These are phyloP conservation scores for Penicillium soppii DNA, from an alignment of 495 filamentous ascomycete species.

Conservation along the genomic window DNA sequence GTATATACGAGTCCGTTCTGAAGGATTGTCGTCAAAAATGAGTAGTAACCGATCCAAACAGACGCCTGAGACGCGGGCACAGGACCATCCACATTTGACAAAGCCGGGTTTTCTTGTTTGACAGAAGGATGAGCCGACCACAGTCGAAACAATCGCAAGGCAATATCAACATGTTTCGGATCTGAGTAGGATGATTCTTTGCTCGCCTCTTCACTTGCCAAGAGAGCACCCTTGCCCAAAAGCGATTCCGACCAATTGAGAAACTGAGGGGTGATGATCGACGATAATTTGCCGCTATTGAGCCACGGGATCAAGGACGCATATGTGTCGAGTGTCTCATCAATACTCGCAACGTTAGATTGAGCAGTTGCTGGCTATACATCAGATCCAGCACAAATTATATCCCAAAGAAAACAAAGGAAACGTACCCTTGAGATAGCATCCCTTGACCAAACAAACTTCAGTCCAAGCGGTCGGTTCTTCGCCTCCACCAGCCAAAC, in stretches of 20 bases:
- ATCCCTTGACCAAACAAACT: slow-evolving; percentile 74
- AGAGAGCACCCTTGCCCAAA: slow-evolving; percentile 67
- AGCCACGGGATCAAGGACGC: slow-evolving; percentile 62
- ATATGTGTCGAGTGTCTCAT: slow-evolving; percentile 63
- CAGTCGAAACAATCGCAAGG: slow-evolving; percentile 37
- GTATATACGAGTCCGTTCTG: slow-evolving; percentile 35
- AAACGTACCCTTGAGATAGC: slow-evolving; percentile 65
- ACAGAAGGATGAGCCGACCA: slow-evolving; percentile 43
- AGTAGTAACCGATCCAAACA: slow-evolving; percentile 81
- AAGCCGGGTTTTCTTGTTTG: slow-evolving; percentile 49
- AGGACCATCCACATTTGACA: slow-evolving; percentile 15
- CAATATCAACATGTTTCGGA: slow-evolving; percentile 31
- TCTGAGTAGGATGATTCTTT: slow-evolving; percentile 29
- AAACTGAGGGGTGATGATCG: slow-evolving; percentile 47
- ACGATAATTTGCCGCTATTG: slow-evolving; percentile 29
- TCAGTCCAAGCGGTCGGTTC: slow-evolving; percentile 68
- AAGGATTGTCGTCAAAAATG: slow-evolving; percentile 61
- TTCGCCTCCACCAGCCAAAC: slow-evolving; percentile 44
- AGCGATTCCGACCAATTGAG: slow-evolving; percentile 77
- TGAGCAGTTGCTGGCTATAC: slow-evolving; percentile 54
- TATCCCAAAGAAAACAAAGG: neutral
- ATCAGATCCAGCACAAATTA: slow-evolving; percentile 8
- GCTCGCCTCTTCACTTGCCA: slow-evolving; percentile 56
- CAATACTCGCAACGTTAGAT: slow-evolving; percentile 48
- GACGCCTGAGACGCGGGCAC: slow-evolving; percentile 22